Percentiles rank a stretch among this genome's conserved stretches.
phyloP scores from a whole-genome alignment of 2,329 filamentous ascomycete species.

The Ophiostoma pallidulum region DNA sequence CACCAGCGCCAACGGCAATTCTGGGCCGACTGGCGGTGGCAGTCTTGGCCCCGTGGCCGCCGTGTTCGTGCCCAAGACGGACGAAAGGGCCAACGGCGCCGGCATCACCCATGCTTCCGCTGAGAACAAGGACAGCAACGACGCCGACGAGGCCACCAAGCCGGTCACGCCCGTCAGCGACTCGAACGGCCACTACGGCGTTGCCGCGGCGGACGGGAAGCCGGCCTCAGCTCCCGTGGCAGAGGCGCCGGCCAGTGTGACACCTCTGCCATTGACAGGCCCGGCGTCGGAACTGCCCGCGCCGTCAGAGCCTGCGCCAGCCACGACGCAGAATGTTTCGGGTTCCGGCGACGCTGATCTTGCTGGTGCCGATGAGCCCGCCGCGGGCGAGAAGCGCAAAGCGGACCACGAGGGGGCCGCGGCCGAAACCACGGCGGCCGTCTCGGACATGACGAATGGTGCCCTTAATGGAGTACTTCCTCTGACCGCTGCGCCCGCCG shows the following conservation, averaged over 20 bases:
- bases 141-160: background rate
- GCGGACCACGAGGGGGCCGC: slow-evolving; percentile 11
- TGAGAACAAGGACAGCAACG: background rate
- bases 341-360: no score
- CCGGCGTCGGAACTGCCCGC: no score
- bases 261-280: no score
- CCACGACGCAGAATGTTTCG: no score
- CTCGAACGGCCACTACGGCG: no score
- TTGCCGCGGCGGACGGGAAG: background rate
- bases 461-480: background rate
- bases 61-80: background rate
- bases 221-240: background rate
- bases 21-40: no score
- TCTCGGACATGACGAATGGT: slow-evolving; percentile 1
- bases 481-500: no score
- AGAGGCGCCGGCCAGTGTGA: background rate
- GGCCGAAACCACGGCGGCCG: background rate
- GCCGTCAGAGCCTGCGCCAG: no score
- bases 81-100: background rate
- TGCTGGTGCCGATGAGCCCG: no score
- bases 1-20: no score
- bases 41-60: no score
- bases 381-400: slow-evolving; percentile 20
- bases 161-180: background rate
- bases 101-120: no score